Evolutionary conservation across 805 yeast species (phyloP).

Genomic region (Kazachstania psychrophila): DNA sequence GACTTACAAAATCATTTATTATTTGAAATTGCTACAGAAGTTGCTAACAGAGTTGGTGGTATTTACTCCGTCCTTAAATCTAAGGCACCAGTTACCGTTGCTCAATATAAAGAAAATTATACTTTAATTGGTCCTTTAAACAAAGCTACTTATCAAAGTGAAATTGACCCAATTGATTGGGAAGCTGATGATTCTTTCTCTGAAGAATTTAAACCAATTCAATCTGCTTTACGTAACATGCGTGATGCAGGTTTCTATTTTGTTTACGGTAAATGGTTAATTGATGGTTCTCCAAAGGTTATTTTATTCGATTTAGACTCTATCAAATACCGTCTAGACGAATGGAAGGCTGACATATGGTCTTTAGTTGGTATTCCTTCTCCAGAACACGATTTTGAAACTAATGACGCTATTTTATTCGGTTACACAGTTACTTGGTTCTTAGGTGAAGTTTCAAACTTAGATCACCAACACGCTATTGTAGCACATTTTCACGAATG

Average conservation of each 20-base stretch:
- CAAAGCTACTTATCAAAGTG: conserved; percentile 62
- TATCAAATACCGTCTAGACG: conserved; percentile 59
- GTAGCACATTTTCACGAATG: conserved; percentile 95
- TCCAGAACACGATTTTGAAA: conserved; percentile 79
- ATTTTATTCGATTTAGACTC: conserved; percentile 77
- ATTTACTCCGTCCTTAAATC: conserved; percentile 94
- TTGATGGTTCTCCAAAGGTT: conserved; percentile 95
- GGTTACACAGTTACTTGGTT: conserved; percentile 97
- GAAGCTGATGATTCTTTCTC: conserved; percentile 35
- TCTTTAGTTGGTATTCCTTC: conserved; percentile 84
- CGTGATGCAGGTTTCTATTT: conserved; percentile 67
- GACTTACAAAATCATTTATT: conserved; percentile 81
- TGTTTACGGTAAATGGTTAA: conserved; percentile 91
- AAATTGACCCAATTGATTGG: conserved; percentile 65
- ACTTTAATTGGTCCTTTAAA: conserved; percentile 81
- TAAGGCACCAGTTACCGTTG: conserved; percentile 92
- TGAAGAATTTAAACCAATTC: conserved; percentile 23
- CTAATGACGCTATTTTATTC: conserved; percentile 83
- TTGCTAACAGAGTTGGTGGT: conserved; percentile 96
- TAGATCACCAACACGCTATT: conserved; percentile 79
- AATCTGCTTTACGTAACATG: conserved; percentile 63
- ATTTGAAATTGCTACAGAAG: conserved; percentile 94
- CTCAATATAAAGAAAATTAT: conserved; percentile 84
- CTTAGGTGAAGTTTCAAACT: conserved; percentile 78
- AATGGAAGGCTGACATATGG: conserved; percentile 95